Base-by-base conservation (phyloP, 805 yeast species). In the Jamesozyma gamospora region DNA sequence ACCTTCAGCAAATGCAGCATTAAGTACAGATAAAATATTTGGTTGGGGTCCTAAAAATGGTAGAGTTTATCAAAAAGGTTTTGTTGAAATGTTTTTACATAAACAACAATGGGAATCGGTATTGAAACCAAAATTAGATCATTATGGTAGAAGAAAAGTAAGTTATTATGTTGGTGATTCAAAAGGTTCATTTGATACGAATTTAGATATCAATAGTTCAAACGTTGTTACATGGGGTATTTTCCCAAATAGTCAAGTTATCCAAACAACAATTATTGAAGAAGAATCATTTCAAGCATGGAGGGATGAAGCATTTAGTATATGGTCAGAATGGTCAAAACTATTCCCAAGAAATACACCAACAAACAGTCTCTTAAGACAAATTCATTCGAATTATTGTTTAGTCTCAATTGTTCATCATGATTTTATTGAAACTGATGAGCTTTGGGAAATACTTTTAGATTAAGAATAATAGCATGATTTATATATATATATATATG, bases 21-120 rank as follows among this genome's bases (percentile, higher is more conserved):
- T 69, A 30, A 82, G 94, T 7, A 68, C 75, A n/a, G 97, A 92
- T 63, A 77, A 77, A 42, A 78, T 90, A 25, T 81, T 87, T 56
- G 99, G 99, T 2, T 92, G 98, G 98, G 99, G 99, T 35, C 96
- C 98, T 7, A 66, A 71, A 17, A 75, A 80, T 53, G 99, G 99
- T 3, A 67, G 74, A 35, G 82, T 92, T 21, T 92, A 83, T 60
- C 99, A 92, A 58, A 88, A 92, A 63, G 79, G 96, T 5, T 88
- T 87, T 63, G 85, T 92, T n/a, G 94, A 83, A 61, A 72, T 90
- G 59, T 85, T 92, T 53, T 67, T 87, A n/a, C 75, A 82, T 13
- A 79, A 75, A 46, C 60, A 70, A 2, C 75, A 74, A 36, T 90
- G 96, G 96, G 69, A 72, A 14, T 42, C 55, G 2, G 58, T 57